Evolutionary conservation across 441 rosid species (phyloP), one percentile per base, ranked within the genome.

Genomic region (Pelargonium cotyledonis): DNA sequence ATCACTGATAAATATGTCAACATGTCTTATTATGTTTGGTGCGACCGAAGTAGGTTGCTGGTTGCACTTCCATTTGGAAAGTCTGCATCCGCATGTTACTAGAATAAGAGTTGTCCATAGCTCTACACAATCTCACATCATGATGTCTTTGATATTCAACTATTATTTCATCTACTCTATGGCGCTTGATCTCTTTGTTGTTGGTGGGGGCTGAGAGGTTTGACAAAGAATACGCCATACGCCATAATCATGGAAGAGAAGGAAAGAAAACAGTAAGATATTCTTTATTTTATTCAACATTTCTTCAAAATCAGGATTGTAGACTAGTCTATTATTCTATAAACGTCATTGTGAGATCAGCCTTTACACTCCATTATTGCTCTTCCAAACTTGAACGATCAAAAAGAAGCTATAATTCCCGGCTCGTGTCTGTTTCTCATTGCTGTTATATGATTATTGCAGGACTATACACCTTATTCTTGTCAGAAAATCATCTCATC

Each of bases 381-480:
- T 18, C 63, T 58, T 55, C 18, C 62, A 55, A 18, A 55, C 62
- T 55, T 6, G 23, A 55, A 16, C 8, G 63, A 29, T 8, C 26
- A 58, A 58, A 31, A 58, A 35, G 29, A 58, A 58, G 29, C 5
- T 8, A 29, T 58, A 19, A 58, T 19, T 19, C 31, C 63, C 11
- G 2, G 1, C 3, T 29, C 5, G 6, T 31, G 38, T 60, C 14
- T 23, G 15, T 60, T 60, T 60, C 38, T 60, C 29, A 19, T 47
- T 11, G 11, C 35, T 5, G 11, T 2, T 35, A 29, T 73, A 70
- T 64, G 58, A 35, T 72, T 68, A 67, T 75, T 83, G 78, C 89
- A 92, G 99, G 99, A 95, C 80, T 90, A 92, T 76, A 88, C 91
- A 41, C 97, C 99, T 73, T 92, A 85, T 82, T 88, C 96, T 72